Conservation (phyloP, 2,329 filamentous ascomycete species). For the Bretziella fagacearum region DNA sequence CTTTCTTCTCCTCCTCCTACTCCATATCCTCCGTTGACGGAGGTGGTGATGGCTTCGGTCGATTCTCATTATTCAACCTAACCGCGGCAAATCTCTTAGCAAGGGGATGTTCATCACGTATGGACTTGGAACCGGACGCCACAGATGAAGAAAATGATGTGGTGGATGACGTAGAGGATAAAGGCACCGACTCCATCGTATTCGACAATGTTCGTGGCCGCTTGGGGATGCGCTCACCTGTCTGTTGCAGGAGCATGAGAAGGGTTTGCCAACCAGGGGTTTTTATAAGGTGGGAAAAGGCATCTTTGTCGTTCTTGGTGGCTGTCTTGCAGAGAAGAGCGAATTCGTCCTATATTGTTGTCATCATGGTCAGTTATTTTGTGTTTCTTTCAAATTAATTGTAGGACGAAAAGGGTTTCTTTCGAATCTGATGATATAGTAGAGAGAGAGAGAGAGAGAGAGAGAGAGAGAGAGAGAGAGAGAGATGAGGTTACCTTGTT, state of each 20-base stretch:
- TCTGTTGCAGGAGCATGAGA: constrained; percentile 82
- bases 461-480: too few relatives aligned
- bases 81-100: constrained; percentile 51
- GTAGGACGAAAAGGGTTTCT: neutral
- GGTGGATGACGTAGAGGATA: constrained; percentile 15
- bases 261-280: constrained; percentile 89
- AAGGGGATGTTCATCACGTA: constrained; percentile 35
- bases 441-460: constrained; percentile 15
- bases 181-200: constrained; percentile 13
- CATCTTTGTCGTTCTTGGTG: constrained; percentile 60
- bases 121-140: too few relatives aligned
- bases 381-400: neutral
- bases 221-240: constrained; percentile 90
- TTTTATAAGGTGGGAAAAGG: constrained; percentile 68
- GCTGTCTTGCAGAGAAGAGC: constrained; percentile 71
- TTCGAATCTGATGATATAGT: neutral
- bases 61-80: constrained; percentile 36
- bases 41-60: constrained; percentile 7
- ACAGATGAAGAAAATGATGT: constrained; percentile 4
- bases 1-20: neutral
- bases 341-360: constrained; percentile 64
- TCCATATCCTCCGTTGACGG: constrained; percentile 1
- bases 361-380: neutral
- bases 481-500: constrained; percentile 47
- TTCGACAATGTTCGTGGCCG: constrained; percentile 27